Conservation (phyloP, 2,329 filamentous ascomycete genomes). For the Fusarium sp. region DNA sequence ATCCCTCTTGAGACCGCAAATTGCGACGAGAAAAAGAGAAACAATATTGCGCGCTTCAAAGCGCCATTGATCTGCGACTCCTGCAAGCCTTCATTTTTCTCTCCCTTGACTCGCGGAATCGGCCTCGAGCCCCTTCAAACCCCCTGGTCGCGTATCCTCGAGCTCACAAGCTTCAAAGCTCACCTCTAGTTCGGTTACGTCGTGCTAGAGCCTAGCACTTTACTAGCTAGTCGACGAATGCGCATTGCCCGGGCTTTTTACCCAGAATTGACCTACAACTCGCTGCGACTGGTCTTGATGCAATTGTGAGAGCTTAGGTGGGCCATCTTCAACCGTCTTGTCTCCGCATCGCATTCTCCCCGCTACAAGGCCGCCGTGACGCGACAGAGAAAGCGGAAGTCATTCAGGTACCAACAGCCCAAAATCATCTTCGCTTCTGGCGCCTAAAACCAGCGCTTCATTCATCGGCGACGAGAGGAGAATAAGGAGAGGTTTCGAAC, state of each 20-base stretch:
- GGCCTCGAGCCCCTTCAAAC: slow-evolving; percentile 14
- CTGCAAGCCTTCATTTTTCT: not conserved
- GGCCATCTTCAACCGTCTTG: slow-evolving; percentile 9
- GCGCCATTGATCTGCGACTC: slow-evolving; percentile 4
- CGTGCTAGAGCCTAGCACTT: slow-evolving; percentile 13
- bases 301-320: slow-evolving; percentile 21
- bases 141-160: slow-evolving; percentile 11
- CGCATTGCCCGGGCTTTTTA: slow-evolving; percentile 4
- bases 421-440: slow-evolving; percentile 8
- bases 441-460: not conserved
- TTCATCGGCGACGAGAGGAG: not conserved
- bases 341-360: slow-evolving; percentile 34
- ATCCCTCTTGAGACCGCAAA: not conserved
- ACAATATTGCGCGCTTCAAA: slow-evolving; percentile 12
- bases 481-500: not conserved
- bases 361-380: slow-evolving; percentile 23
- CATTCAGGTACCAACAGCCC: slow-evolving; percentile 17
- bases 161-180: slow-evolving; percentile 27
- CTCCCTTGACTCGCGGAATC: slow-evolving; percentile 21
- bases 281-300: slow-evolving; percentile 4
- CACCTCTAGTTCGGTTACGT: slow-evolving; percentile 20
- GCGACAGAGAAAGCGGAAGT: slow-evolving; percentile 21
- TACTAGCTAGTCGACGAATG: slow-evolving; percentile 9
- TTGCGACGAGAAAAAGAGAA: not conserved
- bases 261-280: not conserved